Evolutionary conservation across 2,329 filamentous ascomycete species (phyloP).

Genomic region (Aspergillus sp.): DNA sequence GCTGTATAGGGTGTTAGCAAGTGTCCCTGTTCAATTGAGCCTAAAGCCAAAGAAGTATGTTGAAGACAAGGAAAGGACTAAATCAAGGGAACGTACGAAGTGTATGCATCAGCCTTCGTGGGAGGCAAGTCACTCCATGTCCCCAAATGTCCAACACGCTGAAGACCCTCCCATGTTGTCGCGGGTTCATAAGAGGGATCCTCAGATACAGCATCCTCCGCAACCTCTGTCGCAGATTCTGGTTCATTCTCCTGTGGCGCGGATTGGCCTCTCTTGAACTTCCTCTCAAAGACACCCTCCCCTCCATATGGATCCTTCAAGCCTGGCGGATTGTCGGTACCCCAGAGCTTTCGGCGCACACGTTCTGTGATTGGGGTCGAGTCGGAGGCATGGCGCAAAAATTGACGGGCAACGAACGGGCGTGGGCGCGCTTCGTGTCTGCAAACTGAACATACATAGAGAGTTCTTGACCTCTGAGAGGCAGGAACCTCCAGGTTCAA

Average conservation of each 20-base stretch:
- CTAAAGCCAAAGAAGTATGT: background rate
- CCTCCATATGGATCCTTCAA: conserved; percentile 54
- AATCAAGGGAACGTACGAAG: conserved; percentile 42
- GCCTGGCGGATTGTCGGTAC: conserved; percentile 55
- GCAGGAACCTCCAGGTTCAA: conserved; percentile 41
- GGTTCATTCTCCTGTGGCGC: conserved; percentile 22
- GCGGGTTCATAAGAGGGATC: conserved; percentile 50
- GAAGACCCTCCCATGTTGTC: conserved; percentile 57
- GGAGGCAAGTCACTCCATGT: conserved; percentile 45
- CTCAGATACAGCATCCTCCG: conserved; percentile 18
- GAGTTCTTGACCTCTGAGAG: conserved; percentile 30
- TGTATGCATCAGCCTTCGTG: conserved; percentile 44
- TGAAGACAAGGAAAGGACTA: background rate
- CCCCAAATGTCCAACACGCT: conserved; percentile 57
- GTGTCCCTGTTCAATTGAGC: background rate
- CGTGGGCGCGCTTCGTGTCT: conserved; percentile 41
- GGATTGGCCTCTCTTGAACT: conserved; percentile 25
- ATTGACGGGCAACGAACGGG: conserved; percentile 36
- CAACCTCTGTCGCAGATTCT: conserved; percentile 19
- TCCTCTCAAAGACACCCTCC: conserved; percentile 39
- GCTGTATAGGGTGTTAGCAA: conserved; percentile 22
- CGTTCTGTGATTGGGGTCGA: conserved; percentile 48
- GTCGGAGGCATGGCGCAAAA: conserved; percentile 42
- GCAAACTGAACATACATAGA: conserved; percentile 48
- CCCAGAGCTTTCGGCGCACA: conserved; percentile 55